phyloP scores from a whole-genome alignment of 352 stramenopile genomes.

The Labyrinthula sp. region DNA sequence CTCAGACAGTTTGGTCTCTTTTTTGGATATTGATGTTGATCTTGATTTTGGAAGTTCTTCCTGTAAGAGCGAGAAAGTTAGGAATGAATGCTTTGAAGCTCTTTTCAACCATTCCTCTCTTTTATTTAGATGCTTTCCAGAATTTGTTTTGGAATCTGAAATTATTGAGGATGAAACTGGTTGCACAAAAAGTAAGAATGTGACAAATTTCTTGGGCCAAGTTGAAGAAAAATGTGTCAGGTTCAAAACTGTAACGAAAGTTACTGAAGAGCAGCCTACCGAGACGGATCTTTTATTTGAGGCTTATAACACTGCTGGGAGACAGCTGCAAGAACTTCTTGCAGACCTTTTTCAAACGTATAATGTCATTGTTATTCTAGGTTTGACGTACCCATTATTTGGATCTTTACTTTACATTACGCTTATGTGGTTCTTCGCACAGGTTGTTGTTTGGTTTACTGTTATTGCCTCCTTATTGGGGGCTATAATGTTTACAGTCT shows the following conservation, averaged over 20 bases:
- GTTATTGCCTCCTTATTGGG: slow-evolving; percentile 45
- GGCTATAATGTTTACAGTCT: slow-evolving; percentile 48
- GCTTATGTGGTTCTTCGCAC: slow-evolving; percentile 47
- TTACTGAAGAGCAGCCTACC: slow-evolving; percentile 22
- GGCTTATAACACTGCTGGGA: slow-evolving; percentile 45
- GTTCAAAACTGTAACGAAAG: slow-evolving; percentile 21
- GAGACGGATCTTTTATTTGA: slow-evolving; percentile 38
- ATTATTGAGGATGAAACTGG: slow-evolving; percentile 2
- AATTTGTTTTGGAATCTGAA: slow-evolving; percentile 26
- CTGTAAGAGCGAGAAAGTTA: slow-evolving; percentile 3
- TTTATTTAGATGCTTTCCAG: slow-evolving; percentile 20
- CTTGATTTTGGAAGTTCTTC: no score
- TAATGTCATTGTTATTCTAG: slow-evolving; percentile 50
- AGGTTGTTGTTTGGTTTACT: slow-evolving; percentile 52
- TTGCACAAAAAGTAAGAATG: slow-evolving; percentile 21
- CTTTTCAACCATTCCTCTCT: slow-evolving; percentile 17
- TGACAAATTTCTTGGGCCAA: not conserved
- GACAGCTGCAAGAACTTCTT: slow-evolving; percentile 48
- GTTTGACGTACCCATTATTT: slow-evolving; percentile 43
- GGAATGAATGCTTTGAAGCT: slow-evolving; percentile 23
- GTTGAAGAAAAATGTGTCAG: slow-evolving; percentile 17
- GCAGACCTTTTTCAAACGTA: slow-evolving; percentile 52
- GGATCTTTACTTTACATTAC: slow-evolving; percentile 51
- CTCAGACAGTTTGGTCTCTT: no score
- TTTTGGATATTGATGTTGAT: slow-evolving; percentile 8